Base-by-base conservation (phyloP, 352 stramenopile genomes). In the Globisporangium abappressorium region DNA sequence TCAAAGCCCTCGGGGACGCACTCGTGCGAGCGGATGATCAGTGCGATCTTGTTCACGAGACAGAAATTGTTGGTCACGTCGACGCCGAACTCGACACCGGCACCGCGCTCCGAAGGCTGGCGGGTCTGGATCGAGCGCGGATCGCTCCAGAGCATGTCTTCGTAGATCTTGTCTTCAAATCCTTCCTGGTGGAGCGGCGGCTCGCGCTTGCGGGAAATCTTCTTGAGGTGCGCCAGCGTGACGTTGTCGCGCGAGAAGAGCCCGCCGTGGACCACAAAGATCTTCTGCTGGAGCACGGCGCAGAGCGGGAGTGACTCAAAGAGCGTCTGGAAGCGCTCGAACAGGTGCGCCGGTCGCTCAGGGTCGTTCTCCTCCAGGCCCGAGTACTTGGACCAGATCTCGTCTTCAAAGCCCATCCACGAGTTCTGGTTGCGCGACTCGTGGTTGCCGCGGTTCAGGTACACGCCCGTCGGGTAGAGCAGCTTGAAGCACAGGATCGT, bases 381-480 rank as follows among this genome's bases (percentile, higher is more conserved):
- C 14, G 87, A 88, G 74, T 94, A 96, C 65, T 96, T 96, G 65
- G 70, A 74, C 84, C 81, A 94, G 62, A 96, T 76, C 67, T 96
- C 88, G 57, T 96, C 91, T 67, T 97, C 88, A 74, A 97, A 99
- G 55, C 89, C 93, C 90, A 97, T 97, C 85, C 91, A 95, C 54
- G 87, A 93, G 69, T 98, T 98, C 70, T 98, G 92, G 71, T 97
- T 97, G 61, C 87, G 89, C 53, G 89, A 97, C 74, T 99, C 96
- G 74, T 99, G 96, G 75, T 99, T 99, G 46, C 96, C 96, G 33
- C 96, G 84, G 77, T 98, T 98, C 5, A 99, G 57, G 56, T 83
- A 94, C 5, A 98, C 90, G 62, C 76, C 82, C 5, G 91, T 77
- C 1, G 94, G 93, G 68, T 95, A 94, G 53, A 95, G 51, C 12